A percentile compares a stretch with the other conserved stretches of the same genome.
phyloP scores from a whole-genome alignment of 2,329 filamentous ascomycete genomes.

The Fusarium marasasianum region DNA sequence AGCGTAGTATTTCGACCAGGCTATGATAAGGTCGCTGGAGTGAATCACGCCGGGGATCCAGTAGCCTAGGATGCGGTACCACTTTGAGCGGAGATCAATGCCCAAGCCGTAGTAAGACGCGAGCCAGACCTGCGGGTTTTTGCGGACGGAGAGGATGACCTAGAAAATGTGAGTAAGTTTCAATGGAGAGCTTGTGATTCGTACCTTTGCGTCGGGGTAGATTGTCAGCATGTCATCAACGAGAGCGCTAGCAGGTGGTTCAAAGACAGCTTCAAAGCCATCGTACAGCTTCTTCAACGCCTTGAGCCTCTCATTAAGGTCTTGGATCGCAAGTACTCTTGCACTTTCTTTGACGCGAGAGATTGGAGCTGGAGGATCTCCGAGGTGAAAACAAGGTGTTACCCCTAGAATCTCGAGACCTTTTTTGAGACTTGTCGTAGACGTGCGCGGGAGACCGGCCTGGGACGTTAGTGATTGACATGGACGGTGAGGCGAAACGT shows the following conservation, averaged over 20 bases:
- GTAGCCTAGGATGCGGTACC: conserved; percentile 27
- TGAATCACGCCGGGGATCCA: conserved; percentile 33
- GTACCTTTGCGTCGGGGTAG: conserved; percentile 27
- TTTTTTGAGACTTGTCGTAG: conserved; percentile 34
- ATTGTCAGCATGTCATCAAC: conserved; percentile 30
- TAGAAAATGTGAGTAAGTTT: not conserved
- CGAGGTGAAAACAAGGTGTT: conserved; percentile 27
- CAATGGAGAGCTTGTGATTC: not conserved
- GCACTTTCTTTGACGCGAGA: conserved; percentile 30
- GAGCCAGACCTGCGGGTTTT: conserved; percentile 31
- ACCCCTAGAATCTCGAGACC: conserved; percentile 29
- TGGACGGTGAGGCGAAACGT: not conserved
- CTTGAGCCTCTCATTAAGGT: conserved; percentile 28
- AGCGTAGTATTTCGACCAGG: conserved; percentile 28
- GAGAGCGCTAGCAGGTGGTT: conserved; percentile 28
- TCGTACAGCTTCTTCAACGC: conserved; percentile 26
- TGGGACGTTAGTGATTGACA: not conserved
- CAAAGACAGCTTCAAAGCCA: conserved; percentile 33
- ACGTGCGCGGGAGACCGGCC: conserved; percentile 29
- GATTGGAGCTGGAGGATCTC: conserved; percentile 30
- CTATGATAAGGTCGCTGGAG: conserved; percentile 29
- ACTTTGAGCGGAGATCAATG: conserved; percentile 27
- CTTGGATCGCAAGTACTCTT: conserved; percentile 17
- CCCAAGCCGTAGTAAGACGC: conserved; percentile 31
- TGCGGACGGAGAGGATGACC: conserved; percentile 32